These are phyloP conservation scores for Penicillium cosmopolitanum DNA, from an alignment of 495 filamentous ascomycete genomes.

Conservation along the genomic window DNA sequence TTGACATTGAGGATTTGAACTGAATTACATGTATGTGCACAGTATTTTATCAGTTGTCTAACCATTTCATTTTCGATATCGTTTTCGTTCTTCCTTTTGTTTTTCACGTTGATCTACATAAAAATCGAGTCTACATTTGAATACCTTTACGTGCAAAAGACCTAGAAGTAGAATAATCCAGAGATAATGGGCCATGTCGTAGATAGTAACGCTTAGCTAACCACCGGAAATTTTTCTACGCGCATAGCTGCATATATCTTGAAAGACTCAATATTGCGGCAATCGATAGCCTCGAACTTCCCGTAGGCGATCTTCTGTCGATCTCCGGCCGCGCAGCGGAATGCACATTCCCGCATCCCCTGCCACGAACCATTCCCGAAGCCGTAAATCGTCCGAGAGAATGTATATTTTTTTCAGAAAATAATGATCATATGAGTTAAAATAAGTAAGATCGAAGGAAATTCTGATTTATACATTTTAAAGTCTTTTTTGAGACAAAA, in stretches of 20 bases:
- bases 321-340: not conserved
- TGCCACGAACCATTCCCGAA: constrained; percentile 1
- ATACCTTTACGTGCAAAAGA: not conserved
- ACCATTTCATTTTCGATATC: not conserved
- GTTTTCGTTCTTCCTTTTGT: not conserved
- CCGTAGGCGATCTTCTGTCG: not conserved
- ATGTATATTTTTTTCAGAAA: not conserved
- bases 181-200: too few species aligned
- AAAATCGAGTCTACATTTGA: not conserved
- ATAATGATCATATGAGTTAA: not conserved
- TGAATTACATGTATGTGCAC: too few species aligned
- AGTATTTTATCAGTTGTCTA: not conserved
- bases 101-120: not conserved
- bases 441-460: not conserved
- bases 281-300: constrained; percentile 4
- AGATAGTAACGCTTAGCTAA: not conserved
- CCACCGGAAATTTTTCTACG: not conserved
- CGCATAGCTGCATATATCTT: not conserved
- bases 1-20: not conserved
- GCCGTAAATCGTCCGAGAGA: constrained; percentile 1
- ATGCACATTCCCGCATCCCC: constrained; percentile 3
- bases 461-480: not conserved
- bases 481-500: not conserved
- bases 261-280: constrained; percentile 1
- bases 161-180: not conserved